These are phyloP conservation scores for Citrus hindsii DNA, from an alignment of 345 rosid species.

Conservation along the genomic window DNA sequence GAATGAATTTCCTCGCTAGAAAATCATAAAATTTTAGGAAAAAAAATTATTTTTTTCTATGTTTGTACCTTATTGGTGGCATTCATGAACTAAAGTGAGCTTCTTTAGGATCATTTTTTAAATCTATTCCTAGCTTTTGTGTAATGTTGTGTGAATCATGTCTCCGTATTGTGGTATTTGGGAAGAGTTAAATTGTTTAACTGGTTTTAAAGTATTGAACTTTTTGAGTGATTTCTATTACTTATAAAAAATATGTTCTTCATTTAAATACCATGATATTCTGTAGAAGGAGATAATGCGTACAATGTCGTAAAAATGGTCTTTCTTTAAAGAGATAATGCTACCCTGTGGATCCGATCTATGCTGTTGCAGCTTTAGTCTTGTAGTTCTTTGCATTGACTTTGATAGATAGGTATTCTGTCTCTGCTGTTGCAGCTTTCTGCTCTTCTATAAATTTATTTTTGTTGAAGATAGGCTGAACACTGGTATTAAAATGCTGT, in stretches of 20 bases:
- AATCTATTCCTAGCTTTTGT: background rate
- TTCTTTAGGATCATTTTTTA: background rate
- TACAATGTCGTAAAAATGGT: too few species aligned
- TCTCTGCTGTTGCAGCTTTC: too few species aligned
- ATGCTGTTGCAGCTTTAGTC: too few species aligned
- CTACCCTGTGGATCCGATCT: too few species aligned
- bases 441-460: too few species aligned
- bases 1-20: background rate
- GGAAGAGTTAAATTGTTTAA: background rate
- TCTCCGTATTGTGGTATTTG: background rate
- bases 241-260: background rate
- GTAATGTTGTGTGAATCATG: background rate
- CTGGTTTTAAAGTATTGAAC: background rate
- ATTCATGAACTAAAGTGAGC: background rate
- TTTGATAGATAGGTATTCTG: too few species aligned
- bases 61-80: background rate
- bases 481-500: too few species aligned
- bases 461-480: too few species aligned
- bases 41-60: too few species aligned
- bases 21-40: background rate
- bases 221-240: background rate
- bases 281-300: too few species aligned
- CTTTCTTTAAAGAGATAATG: too few species aligned
- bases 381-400: too few species aligned
- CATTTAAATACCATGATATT: background rate